phyloP scores from a whole-genome alignment of 148 eudicot genomes.

The Heliamphora exappendiculata region DNA sequence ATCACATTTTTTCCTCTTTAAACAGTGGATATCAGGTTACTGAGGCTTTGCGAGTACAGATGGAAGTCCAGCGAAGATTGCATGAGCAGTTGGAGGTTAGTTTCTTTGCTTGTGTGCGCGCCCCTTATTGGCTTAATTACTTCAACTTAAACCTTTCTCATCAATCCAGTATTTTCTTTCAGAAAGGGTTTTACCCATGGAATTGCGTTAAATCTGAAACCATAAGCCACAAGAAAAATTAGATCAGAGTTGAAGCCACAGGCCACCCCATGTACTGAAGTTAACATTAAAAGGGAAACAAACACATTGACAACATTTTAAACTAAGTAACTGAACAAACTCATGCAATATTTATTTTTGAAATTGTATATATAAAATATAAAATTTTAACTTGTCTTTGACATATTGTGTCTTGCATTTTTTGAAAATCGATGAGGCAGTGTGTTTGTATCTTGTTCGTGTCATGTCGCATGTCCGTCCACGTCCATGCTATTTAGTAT shows the following conservation, averaged over 20 bases:
- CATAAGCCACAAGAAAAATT: background rate
- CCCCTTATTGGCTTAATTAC: background rate
- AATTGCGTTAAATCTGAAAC: background rate
- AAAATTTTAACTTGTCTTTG: no score
- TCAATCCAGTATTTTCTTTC: background rate
- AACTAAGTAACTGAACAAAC: background rate
- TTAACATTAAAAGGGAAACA: background rate
- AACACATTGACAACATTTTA: background rate
- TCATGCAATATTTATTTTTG: background rate
- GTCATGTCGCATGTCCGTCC: no score
- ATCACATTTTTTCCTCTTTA: background rate
- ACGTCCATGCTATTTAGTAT: no score
- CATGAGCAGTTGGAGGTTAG: constrained; percentile 80
- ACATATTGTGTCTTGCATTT: no score
- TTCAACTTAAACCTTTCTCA: background rate
- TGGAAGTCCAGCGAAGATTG: constrained; percentile 73
- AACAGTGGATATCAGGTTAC: constrained; percentile 70
- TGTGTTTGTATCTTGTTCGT: no score
- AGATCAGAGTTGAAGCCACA: background rate
- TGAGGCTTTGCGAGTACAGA: constrained; percentile 72
- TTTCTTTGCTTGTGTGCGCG: constrained; percentile 6
- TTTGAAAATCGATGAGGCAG: no score
- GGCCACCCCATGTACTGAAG: background rate
- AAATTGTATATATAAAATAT: no score
- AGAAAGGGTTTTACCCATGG: background rate